These are phyloP conservation scores for Tuber microsphaerosporum DNA, from an alignment of 495 filamentous ascomycete genomes.

Conservation along the genomic window DNA sequence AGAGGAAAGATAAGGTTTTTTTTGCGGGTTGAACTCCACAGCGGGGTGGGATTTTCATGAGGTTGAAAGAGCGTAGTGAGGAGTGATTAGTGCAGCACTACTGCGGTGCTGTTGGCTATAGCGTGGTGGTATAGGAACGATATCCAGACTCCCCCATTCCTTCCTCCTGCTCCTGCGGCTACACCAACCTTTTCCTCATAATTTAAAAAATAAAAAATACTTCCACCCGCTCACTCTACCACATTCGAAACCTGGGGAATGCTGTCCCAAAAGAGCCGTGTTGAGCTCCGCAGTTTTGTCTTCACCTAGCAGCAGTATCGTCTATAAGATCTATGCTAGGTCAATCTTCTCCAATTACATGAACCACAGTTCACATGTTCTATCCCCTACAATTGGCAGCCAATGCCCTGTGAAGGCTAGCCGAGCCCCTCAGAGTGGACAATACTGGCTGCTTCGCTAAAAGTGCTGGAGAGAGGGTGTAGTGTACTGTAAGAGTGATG, in stretches of 20 bases:
- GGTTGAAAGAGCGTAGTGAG: constrained; percentile 35
- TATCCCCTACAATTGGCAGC: constrained; percentile 46
- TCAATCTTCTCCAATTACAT: constrained; percentile 46
- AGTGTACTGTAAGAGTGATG: constrained; percentile 44
- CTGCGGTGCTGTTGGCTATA: constrained; percentile 17
- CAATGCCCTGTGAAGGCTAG: constrained; percentile 45
- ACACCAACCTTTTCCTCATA: constrained; percentile 14
- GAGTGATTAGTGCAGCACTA: constrained; percentile 42
- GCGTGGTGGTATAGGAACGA: constrained; percentile 25
- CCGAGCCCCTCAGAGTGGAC: constrained; percentile 42
- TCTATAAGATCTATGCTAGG: constrained; percentile 42
- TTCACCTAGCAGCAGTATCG: constrained; percentile 38
- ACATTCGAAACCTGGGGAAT: constrained; percentile 42
- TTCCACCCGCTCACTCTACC: constrained; percentile 45
- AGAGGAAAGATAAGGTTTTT: constrained; percentile 9
- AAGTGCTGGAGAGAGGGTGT: constrained; percentile 40
- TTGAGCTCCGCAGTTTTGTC: constrained; percentile 40
- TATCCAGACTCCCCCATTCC: constrained; percentile 12
- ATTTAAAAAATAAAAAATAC: constrained; percentile 40
- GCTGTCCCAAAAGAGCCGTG: constrained; percentile 40
- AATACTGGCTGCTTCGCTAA: constrained; percentile 43
- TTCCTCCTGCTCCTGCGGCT: too few species aligned
- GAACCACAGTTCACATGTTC: constrained; percentile 44
- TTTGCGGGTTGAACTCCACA: constrained; percentile 9
- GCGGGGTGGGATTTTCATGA: constrained; percentile 21